Evolutionary conservation across 2,329 filamentous ascomycete species (phyloP).

Genomic region (Cercospora zeae-maydis): DNA sequence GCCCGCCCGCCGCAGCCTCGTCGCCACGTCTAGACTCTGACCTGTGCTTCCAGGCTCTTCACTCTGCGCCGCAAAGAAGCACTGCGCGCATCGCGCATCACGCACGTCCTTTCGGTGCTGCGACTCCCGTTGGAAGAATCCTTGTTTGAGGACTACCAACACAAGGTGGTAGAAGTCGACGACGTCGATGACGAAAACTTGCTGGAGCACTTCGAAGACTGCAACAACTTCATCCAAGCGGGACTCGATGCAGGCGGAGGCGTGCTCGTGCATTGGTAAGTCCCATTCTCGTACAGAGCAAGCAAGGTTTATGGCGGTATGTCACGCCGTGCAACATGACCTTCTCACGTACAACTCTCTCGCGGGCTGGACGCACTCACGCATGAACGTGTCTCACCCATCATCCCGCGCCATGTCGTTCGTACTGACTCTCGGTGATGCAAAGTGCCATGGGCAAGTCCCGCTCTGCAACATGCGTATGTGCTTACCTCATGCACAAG

Average conservation of each 20-base stretch:
- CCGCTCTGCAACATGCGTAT: slow-evolving; percentile 76
- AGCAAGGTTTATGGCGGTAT: neutral
- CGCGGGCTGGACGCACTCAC: neutral
- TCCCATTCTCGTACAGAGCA: slow-evolving; percentile 52
- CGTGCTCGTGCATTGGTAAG: slow-evolving; percentile 69
- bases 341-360: neutral
- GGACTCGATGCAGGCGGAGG: slow-evolving; percentile 62
- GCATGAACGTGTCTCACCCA: neutral
- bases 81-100: slow-evolving; percentile 71
- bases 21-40: slow-evolving; percentile 29
- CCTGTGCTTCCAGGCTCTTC: slow-evolving; percentile 63
- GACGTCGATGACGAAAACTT: slow-evolving; percentile 89
- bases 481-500: slow-evolving; percentile 75
- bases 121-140: slow-evolving; percentile 56
- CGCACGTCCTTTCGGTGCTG: slow-evolving; percentile 83
- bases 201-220: slow-evolving; percentile 71
- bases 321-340: slow-evolving; percentile 3
- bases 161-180: slow-evolving; percentile 79
- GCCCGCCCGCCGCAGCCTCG: slow-evolving; percentile 6
- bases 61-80: slow-evolving; percentile 68
- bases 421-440: slow-evolving; percentile 12
- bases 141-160: slow-evolving; percentile 57
- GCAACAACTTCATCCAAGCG: slow-evolving; percentile 77
- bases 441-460: slow-evolving; percentile 90
- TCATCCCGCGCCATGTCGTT: neutral